Conservation (phyloP, 257 asterid genomes). For the Cynanchum wilfordii region DNA sequence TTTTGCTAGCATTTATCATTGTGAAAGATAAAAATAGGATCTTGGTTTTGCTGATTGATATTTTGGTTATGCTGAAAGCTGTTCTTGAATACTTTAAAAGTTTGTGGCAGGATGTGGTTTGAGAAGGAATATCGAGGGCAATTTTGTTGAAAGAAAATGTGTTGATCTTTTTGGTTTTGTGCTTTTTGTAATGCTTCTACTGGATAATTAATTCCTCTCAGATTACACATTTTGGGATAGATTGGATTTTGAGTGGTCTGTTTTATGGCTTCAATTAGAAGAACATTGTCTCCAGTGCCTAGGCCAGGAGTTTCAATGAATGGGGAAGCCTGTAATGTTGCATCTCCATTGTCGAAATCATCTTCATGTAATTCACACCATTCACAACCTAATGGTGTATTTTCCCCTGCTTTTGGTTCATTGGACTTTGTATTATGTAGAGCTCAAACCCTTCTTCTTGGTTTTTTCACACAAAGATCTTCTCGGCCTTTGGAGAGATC, state of each 20-base stretch:
- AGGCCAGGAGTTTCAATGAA: conserved; percentile 40
- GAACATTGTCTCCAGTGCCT: conserved; percentile 61
- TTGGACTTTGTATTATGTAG: conserved; percentile 47
- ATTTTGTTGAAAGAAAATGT: not conserved
- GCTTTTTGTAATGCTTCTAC: not conserved
- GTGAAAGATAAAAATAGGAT: not conserved
- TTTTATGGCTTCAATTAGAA: conserved; percentile 68
- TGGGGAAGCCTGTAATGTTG: conserved; percentile 51
- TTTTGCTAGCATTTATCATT: not conserved
- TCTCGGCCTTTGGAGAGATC: conserved; percentile 49
- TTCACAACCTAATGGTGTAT: conserved; percentile 25
- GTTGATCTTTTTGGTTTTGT: not conserved
- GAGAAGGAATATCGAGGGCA: not conserved
- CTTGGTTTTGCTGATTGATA: not conserved
- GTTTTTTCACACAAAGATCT: conserved; percentile 47
- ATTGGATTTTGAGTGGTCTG: conserved; percentile 5
- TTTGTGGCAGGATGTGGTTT: not conserved
- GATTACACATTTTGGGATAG: not conserved
- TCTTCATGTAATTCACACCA: conserved; percentile 46
- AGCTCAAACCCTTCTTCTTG: conserved; percentile 38
- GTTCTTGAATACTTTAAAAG: not conserved
- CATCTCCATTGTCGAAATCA: conserved; percentile 64
- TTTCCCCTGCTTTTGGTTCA: conserved; percentile 38
- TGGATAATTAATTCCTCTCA: not conserved
- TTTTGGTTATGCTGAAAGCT: not conserved